Evolutionary conservation across 352 stramenopile genomes (phyloP).

Genomic region (Pythium brachiatum): DNA sequence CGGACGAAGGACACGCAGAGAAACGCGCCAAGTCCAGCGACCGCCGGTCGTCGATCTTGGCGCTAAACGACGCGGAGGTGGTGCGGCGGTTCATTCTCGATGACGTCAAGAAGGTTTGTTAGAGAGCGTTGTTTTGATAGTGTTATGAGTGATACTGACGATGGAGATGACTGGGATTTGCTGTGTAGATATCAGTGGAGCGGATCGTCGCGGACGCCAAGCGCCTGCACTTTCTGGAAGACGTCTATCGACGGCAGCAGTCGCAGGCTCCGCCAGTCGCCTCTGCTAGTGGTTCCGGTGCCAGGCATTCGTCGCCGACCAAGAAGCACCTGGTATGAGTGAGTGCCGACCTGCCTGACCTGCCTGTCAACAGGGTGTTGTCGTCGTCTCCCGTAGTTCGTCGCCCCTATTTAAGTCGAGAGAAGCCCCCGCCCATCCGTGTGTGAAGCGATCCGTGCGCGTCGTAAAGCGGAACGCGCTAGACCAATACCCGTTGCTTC

Average conservation of each 20-base stretch:
- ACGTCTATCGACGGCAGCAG: conserved; percentile 42
- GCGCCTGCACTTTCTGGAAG: conserved; percentile 70
- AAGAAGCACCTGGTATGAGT: conserved; percentile 9
- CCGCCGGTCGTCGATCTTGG: conserved; percentile 3
- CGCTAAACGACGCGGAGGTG: conserved; percentile 60
- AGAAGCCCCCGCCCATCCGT: background rate
- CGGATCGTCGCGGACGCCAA: conserved; percentile 73
- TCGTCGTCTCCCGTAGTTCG: background rate
- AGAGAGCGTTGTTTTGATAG: background rate
- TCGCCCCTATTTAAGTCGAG: conserved; percentile 23
- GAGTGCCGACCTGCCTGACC: background rate
- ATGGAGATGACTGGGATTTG: too few species aligned
- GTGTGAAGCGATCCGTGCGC: background rate
- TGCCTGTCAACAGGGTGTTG: background rate
- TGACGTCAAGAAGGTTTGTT: conserved; percentile 64
- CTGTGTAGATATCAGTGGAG: conserved; percentile 71
- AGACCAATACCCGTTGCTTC: background rate
- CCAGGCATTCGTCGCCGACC: background rate
- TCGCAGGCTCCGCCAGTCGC: conserved; percentile 19
- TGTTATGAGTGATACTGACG: too few species aligned
- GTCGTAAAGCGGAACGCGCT: background rate
- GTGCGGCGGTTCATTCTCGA: conserved; percentile 61
- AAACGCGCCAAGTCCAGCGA: conserved; percentile 22
- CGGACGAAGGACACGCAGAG: conserved; percentile 18
- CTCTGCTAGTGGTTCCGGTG: background rate